Evolutionary conservation across 2,329 filamentous ascomycete species (phyloP), one percentile per base, ranked within the genome.

Genomic region (Trichoderma citrinoviride): DNA sequence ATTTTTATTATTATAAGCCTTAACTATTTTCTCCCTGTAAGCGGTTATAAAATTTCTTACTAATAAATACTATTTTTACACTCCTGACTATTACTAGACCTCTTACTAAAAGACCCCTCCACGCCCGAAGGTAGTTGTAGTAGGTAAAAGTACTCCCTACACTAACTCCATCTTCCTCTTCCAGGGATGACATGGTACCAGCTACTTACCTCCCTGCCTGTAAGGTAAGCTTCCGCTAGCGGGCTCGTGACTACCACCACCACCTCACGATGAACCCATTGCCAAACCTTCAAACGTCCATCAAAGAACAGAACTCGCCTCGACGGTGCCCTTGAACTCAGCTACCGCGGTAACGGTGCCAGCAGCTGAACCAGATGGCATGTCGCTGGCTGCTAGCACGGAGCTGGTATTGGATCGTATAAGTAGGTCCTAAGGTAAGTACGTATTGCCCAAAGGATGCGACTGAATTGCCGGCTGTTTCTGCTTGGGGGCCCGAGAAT

Each of bases 181-280:
- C 44, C 46, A 49, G 33, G 33, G 10, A 37, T 14, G 33, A 37
- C 33, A 37, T 10, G 33, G 33, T 37, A 37, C 33, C 10, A 37
- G 12, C 33, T 37, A 10, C 3, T 10, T 33, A 33, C 29, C 29
- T 33, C 8, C 10, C 33, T 37, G n/a, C n/a, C n/a, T n/a, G n/a
- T n/a, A n/a, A n/a, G n/a, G 10, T 37, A 54, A 56, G 37, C 37
- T 27, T 60, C 46, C 17, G 25, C 56, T 49, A 50, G 44, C 46
- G 56, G 53, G 56, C 56, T 60, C 56, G 56, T 60, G 56, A 60
- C 56, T 58, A 7, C 43, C 23, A 17, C 43, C 6, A 29, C 27
- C 12, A 29, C n/a, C n/a, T n/a, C 23, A 41, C 19, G 43, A 46
- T 29, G 44, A 37, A 46, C 46, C 27, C 40, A 46, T 49, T 50